A percentile compares a stretch with the other conserved stretches of the same genome.
These are phyloP conservation scores for Pseudocercospora musae DNA, from an alignment of 2,329 filamentous ascomycete species.

Conservation along the genomic window DNA sequence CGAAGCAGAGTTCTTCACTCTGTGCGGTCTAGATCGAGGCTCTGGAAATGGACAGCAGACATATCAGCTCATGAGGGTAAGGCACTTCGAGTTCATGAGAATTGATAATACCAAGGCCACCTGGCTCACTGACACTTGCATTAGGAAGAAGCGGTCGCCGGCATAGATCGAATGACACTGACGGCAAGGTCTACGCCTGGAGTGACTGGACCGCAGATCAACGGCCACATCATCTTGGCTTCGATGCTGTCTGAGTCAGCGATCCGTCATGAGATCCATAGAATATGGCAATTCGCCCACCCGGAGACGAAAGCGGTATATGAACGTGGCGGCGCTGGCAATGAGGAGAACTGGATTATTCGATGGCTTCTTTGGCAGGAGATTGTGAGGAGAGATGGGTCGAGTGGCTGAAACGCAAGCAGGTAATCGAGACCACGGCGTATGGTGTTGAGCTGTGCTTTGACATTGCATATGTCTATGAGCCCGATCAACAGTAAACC, in stretches of 20 bases:
- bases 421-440: no score
- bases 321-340: neutral
- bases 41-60: neutral
- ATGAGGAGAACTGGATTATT: slow-evolving; percentile 12
- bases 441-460: neutral
- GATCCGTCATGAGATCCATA: neutral
- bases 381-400: neutral
- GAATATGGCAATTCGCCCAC: neutral
- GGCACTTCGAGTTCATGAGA: neutral
- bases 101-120: no score
- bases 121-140: neutral
- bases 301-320: slow-evolving; percentile 5
- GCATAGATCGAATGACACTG: neutral
- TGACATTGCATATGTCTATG: no score
- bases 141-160: neutral
- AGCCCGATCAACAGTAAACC: no score
- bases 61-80: neutral
- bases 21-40: neutral
- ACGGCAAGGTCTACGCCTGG: neutral
- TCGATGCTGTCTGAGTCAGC: slow-evolving; percentile 1
- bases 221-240: neutral
- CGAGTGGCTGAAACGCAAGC: neutral
- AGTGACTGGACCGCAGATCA: neutral
- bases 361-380: slow-evolving; percentile 12
- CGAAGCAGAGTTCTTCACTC: neutral